Percentiles rank a stretch among this genome's conserved stretches.
These are phyloP conservation scores for Trichoderma sp. DNA, from an alignment of 2,329 filamentous ascomycete genomes.

Conservation along the genomic window DNA sequence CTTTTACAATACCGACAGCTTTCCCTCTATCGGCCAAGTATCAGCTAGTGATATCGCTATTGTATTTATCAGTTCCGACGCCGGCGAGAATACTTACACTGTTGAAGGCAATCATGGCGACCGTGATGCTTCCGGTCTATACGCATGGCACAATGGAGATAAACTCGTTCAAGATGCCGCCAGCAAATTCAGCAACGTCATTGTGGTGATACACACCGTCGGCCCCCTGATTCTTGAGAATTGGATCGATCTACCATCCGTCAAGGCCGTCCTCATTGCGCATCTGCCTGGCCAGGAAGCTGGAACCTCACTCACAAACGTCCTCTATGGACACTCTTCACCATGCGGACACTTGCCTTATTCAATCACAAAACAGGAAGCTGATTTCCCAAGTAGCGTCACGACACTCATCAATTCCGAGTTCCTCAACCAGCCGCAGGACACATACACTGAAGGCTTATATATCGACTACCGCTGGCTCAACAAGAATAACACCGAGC, in stretches of 20 bases:
- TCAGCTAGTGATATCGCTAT: slow-evolving; percentile 66
- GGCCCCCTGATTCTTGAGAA: slow-evolving; percentile 77
- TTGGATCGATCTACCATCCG: slow-evolving; percentile 73
- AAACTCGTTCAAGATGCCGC: slow-evolving; percentile 71
- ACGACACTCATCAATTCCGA: slow-evolving; percentile 47
- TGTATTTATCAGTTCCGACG: slow-evolving; percentile 81
- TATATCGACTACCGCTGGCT: slow-evolving; percentile 91
- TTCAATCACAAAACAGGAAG: slow-evolving; percentile 68
- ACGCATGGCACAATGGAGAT: slow-evolving; percentile 74
- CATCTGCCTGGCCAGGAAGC: slow-evolving; percentile 86
- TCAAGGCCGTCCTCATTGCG: slow-evolving; percentile 79
- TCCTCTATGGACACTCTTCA: slow-evolving; percentile 76
- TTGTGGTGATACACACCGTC: slow-evolving; percentile 86
- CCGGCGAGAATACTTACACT: slow-evolving; percentile 73
- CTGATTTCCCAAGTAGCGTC: slow-evolving; percentile 67
- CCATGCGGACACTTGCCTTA: slow-evolving; percentile 81
- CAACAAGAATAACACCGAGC: slow-evolving; percentile 70
- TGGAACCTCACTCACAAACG: slow-evolving; percentile 74
- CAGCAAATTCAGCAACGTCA: slow-evolving; percentile 48
- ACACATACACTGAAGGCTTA: slow-evolving; percentile 78
- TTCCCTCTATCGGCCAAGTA: slow-evolving; percentile 32
- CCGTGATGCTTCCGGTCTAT: slow-evolving; percentile 63
- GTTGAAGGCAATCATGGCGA: slow-evolving; percentile 66
- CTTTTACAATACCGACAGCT: slow-evolving; percentile 47
- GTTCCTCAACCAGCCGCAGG: slow-evolving; percentile 65